These are phyloP conservation scores for Rhizopogon vinicolor DNA, from an alignment of 768 basidiomycete genomes.

Conservation along the genomic window DNA sequence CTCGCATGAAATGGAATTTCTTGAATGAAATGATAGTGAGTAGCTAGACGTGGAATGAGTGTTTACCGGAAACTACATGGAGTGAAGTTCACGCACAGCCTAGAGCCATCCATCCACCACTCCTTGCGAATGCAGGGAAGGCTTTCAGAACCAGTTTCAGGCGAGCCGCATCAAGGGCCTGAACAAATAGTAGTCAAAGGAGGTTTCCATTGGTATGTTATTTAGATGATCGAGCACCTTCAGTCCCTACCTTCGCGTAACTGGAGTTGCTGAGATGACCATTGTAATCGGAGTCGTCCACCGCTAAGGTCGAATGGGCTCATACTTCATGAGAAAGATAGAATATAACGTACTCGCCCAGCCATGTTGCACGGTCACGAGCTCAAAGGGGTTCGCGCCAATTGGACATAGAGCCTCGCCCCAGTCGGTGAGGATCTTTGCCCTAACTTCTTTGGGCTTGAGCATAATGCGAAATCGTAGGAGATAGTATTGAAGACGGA, in stretches of 20 bases:
- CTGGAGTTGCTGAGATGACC: conserved; percentile 77
- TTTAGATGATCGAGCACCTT: too few relatives aligned
- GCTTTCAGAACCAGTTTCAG: conserved; percentile 42
- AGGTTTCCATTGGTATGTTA: background rate
- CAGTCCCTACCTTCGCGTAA: conserved; percentile 58
- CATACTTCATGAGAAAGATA: background rate
- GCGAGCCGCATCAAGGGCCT: conserved; percentile 45
- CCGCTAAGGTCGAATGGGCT: conserved; percentile 30
- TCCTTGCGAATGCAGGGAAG: conserved; percentile 54
- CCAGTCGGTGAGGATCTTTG: conserved; percentile 38
- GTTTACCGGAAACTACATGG: background rate
- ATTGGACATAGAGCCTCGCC: conserved; percentile 45
- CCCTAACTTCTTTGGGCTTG: conserved; percentile 26
- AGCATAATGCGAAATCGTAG: conserved; percentile 35
- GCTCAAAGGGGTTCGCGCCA: conserved; percentile 52
- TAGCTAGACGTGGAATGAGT: conserved; percentile 33
- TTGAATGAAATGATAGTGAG: conserved; percentile 63
- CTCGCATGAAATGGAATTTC: conserved; percentile 62
- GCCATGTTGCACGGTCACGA: conserved; percentile 33
- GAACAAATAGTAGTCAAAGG: background rate
- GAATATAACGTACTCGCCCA: conserved; percentile 47
- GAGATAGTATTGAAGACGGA: conserved; percentile 28
- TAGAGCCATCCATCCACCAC: conserved; percentile 60
- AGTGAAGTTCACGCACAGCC: conserved; percentile 25
- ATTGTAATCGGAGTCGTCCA: conserved; percentile 74